Evolutionary conservation across 2,329 filamentous ascomycete genomes (phyloP).

Genomic region (Venturia nashicola): DNA sequence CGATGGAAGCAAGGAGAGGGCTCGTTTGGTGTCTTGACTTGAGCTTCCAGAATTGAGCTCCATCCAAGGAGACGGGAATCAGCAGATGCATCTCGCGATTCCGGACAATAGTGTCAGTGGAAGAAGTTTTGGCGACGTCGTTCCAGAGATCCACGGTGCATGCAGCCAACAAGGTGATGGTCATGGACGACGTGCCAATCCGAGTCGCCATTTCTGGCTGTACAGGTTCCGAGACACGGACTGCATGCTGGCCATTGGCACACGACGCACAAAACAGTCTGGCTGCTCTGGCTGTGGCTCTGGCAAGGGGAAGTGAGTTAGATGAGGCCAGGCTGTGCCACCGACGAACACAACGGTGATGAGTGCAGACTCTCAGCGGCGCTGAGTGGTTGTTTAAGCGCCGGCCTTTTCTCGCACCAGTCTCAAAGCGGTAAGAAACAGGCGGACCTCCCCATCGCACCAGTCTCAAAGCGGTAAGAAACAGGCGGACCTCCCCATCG

Average conservation of each 20-base stretch:
- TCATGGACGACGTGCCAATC: background rate
- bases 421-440: background rate
- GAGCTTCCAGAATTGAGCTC: background rate
- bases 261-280: background rate
- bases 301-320: background rate
- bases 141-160: background rate
- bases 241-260: background rate
- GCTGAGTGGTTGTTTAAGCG: background rate
- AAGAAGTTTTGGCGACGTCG: background rate
- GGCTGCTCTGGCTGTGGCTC: too few relatives aligned
- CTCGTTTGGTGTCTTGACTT: background rate
- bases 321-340: background rate
- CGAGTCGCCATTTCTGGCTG: background rate
- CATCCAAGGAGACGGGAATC: background rate
- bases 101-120: background rate
- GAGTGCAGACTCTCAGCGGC: background rate
- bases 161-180: background rate
- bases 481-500: background rate
- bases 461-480: background rate
- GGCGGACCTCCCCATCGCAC: background rate
- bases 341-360: background rate
- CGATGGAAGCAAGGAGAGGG: background rate
- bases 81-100: background rate
- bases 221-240: background rate
- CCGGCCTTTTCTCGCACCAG: background rate